These are phyloP conservation scores for Cladosporium austrohemisphaericum DNA, from an alignment of 2,329 filamentous ascomycete species.

Conservation along the genomic window DNA sequence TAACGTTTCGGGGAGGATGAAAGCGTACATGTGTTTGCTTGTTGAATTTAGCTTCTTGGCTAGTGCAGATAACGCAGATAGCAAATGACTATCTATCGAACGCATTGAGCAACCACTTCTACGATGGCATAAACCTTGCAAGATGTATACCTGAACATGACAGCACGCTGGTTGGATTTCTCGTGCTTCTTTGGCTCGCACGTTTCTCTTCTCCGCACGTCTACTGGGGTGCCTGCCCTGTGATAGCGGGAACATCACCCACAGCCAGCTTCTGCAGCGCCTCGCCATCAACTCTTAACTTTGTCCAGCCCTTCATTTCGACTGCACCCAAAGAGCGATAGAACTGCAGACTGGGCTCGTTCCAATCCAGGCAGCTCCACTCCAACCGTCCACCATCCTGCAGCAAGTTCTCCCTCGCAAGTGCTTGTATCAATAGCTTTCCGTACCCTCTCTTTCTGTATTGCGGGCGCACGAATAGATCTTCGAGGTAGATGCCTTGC, in stretches of 20 bases:
- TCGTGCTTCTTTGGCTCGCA: no score
- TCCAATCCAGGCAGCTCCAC: slow-evolving; percentile 92
- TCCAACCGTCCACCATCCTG: slow-evolving; percentile 75
- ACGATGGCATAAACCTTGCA: no score
- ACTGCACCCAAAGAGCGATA: slow-evolving; percentile 64
- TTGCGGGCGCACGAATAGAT: slow-evolving; percentile 73
- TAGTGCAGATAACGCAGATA: no score
- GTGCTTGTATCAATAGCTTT: slow-evolving; percentile 65
- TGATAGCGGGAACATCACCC: slow-evolving; percentile 6
- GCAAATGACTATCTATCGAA: no score
- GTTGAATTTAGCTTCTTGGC: no score
- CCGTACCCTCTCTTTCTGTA: slow-evolving; percentile 78
- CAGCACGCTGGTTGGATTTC: no score
- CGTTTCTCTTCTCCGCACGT: no score
- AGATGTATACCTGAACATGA: no score
- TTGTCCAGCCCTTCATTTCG: slow-evolving; percentile 67
- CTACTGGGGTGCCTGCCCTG: slow-evolving; percentile 1
- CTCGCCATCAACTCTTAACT: slow-evolving; percentile 69
- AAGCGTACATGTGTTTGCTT: no score
- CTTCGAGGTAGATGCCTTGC: slow-evolving; percentile 88
- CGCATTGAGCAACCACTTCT: no score
- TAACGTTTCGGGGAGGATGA: no score
- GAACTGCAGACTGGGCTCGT: slow-evolving; percentile 83
- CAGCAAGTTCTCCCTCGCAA: slow-evolving; percentile 74
- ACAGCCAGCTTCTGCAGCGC: slow-evolving; percentile 58